Percentiles rank a stretch among this genome's conserved stretches.
Evolutionary conservation across 352 stramenopile genomes (phyloP).

Genomic region (Globisporangium acanthophoron): DNA sequence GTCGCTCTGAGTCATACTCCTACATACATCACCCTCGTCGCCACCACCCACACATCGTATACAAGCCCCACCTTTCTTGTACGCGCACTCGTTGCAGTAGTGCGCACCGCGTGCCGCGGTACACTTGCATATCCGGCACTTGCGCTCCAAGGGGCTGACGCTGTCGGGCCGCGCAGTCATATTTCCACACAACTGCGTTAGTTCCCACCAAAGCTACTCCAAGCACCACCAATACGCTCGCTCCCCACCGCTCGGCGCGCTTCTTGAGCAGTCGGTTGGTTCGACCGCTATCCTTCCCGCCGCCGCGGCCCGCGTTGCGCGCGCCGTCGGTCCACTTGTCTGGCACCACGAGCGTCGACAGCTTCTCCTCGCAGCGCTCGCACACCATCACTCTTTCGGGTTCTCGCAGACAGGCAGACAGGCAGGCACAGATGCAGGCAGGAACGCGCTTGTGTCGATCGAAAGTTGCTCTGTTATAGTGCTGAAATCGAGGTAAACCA

Average conservation of each 20-base stretch:
- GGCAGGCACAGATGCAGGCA: too few relatives aligned
- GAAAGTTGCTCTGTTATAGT: too few relatives aligned
- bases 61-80: constrained; percentile 56
- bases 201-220: background rate
- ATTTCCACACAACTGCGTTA: background rate
- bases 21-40: too few relatives aligned
- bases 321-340: constrained; percentile 72
- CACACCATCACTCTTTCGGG: constrained; percentile 44
- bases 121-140: constrained; percentile 64
- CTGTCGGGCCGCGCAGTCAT: constrained; percentile 15
- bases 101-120: constrained; percentile 44
- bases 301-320: constrained; percentile 34
- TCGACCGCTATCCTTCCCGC: constrained; percentile 11
- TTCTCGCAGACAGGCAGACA: too few relatives aligned
- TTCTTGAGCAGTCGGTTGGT: constrained; percentile 44
- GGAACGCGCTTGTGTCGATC: too few relatives aligned
- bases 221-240: background rate
- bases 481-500: too few relatives aligned
- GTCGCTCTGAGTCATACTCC: background rate
- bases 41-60: background rate
- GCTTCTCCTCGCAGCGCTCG: constrained; percentile 70
- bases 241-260: constrained; percentile 27
- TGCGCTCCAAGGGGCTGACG: constrained; percentile 42
- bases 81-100: constrained; percentile 74
- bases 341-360: constrained; percentile 69